These are phyloP conservation scores for Golubevia sp. DNA, from an alignment of 1,284 basidiomycete genomes.

Conservation along the genomic window DNA sequence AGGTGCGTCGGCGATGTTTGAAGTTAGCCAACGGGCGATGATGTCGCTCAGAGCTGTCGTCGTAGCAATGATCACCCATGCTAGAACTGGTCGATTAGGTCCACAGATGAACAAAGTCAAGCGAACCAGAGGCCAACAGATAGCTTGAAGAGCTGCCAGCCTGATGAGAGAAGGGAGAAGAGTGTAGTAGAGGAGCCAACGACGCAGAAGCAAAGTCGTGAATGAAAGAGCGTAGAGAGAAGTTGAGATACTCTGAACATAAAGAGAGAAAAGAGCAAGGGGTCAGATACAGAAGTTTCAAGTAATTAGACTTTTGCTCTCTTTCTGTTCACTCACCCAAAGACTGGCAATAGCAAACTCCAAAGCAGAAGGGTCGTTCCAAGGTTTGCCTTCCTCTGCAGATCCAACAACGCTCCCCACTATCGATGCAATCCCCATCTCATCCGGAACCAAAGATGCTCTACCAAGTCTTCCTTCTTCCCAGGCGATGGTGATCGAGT, in stretches of 20 bases:
- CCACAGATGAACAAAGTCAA: slow-evolving; percentile 74
- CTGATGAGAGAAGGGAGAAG: slow-evolving; percentile 79
- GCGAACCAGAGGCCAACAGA: slow-evolving; percentile 83
- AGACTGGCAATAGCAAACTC: slow-evolving; percentile 41
- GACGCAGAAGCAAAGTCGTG: slow-evolving; percentile 76
- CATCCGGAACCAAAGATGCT: too few species aligned
- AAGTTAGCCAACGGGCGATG: slow-evolving; percentile 56
- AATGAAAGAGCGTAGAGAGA: slow-evolving; percentile 78
- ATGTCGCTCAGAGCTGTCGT: slow-evolving; percentile 67
- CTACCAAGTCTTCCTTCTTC: too few species aligned
- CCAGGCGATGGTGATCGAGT: slow-evolving; percentile 14
- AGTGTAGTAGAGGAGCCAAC: slow-evolving; percentile 81
- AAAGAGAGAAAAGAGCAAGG: too few species aligned
- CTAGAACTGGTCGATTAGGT: slow-evolving; percentile 71
- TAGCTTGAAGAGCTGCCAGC: slow-evolving; percentile 79
- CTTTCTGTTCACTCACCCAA: slow-evolving; percentile 29
- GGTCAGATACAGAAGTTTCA: background rate
- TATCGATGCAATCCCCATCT: too few species aligned
- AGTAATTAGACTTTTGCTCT: background rate
- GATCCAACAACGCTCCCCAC: too few species aligned
- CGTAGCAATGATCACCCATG: slow-evolving; percentile 80
- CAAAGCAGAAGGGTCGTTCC: slow-evolving; percentile 14
- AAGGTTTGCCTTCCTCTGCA: too few species aligned
- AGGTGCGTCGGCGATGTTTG: slow-evolving; percentile 52
- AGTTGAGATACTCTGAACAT: slow-evolving; percentile 67